Evolutionary conservation across 768 basidiomycete genomes (phyloP).

Genomic region (Mycena sanguinolenta): DNA sequence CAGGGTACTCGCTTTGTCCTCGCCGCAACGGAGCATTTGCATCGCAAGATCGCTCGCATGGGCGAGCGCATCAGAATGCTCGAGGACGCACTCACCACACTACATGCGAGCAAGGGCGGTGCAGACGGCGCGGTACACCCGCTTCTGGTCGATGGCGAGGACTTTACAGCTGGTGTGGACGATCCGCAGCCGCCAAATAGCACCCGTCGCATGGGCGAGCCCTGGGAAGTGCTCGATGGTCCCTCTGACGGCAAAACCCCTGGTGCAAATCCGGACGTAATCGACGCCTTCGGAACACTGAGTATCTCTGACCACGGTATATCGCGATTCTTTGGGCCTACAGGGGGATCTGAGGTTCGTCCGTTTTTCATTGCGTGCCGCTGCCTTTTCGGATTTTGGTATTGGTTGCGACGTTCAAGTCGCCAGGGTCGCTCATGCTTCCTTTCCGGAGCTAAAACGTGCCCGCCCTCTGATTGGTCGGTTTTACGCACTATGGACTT

Average conservation of each 20-base stretch:
- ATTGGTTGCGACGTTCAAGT: too few species aligned
- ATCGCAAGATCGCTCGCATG: constrained; percentile 67
- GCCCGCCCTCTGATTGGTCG: background rate
- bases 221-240: constrained; percentile 22
- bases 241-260: constrained; percentile 17
- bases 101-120: constrained; percentile 57
- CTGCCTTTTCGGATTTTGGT: background rate
- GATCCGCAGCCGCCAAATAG: background rate
- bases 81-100: constrained; percentile 68
- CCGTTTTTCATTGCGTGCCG: background rate
- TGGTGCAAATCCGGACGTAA: constrained; percentile 51
- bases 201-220: constrained; percentile 7
- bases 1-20: constrained; percentile 81
- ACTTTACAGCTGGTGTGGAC: constrained; percentile 19
- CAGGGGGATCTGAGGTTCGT: constrained; percentile 77
- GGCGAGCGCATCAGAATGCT: constrained; percentile 67
- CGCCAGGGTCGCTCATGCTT: background rate
- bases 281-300: constrained; percentile 72
- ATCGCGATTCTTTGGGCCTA: constrained; percentile 75
- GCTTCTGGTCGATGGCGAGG: constrained; percentile 51
- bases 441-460: background rate
- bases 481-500: background rate
- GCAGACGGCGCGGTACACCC: constrained; percentile 57
- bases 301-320: constrained; percentile 72
- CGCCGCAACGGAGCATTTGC: constrained; percentile 76